phyloP scores from a whole-genome alignment of 2,329 filamentous ascomycete species.

The Aspergillus ibericus region DNA sequence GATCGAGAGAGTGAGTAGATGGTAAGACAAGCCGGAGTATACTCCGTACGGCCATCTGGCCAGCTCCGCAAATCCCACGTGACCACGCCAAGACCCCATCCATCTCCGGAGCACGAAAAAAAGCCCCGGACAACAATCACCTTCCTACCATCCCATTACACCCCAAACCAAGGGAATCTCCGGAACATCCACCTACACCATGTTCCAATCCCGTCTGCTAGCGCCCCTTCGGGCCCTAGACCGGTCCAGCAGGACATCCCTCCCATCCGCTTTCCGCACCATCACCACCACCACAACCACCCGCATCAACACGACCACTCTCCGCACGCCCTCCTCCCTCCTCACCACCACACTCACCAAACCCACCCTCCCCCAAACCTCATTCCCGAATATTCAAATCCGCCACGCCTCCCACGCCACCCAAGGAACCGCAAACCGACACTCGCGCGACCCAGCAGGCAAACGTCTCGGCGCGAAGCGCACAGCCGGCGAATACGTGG shows the following conservation, averaged over 20 bases:
- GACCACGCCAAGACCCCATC: conserved; percentile 23
- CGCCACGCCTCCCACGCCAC: conserved; percentile 65
- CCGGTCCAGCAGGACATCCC: conserved; percentile 15
- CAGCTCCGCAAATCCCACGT: conserved; percentile 20
- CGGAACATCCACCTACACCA: conserved; percentile 21
- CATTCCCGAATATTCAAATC: conserved; percentile 52
- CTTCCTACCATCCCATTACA: conserved; percentile 10
- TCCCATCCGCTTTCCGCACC: conserved; percentile 26
- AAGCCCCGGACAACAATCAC: conserved; percentile 15
- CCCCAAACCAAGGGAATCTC: too few relatives aligned
- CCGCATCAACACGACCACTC: conserved; percentile 14
- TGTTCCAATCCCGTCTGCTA: conserved; percentile 47
- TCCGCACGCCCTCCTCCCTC: conserved; percentile 25
- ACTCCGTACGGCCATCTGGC: background rate
- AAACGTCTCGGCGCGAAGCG: conserved; percentile 96
- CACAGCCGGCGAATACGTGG: conserved; percentile 86
- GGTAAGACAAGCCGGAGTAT: background rate
- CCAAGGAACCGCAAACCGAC: conserved; percentile 65
- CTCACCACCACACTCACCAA: conserved; percentile 24
- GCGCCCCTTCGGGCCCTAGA: conserved; percentile 42
- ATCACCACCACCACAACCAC: conserved; percentile 26
- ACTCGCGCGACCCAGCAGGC: conserved; percentile 67
- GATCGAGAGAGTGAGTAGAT: too few relatives aligned
- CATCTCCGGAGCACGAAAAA: conserved; percentile 25
- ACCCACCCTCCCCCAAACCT: conserved; percentile 32